Evolutionary conservation across 371 early-diverging fungal species (phyloP).

Genomic region (Apophysomyces sp.): DNA sequence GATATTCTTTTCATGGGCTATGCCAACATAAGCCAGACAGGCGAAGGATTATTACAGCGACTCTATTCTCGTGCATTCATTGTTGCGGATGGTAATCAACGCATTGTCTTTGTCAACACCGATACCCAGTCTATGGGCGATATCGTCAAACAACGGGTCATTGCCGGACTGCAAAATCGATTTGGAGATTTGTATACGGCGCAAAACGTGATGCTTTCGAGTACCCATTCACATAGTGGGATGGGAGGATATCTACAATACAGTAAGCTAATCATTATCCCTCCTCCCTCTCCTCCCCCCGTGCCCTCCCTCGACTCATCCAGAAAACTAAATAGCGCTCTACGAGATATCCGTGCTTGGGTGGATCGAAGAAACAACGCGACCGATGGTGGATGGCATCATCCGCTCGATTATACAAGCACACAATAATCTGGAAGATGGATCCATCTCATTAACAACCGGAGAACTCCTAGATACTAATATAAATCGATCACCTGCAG

Average conservation of each 20-base stretch:
- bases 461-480: constrained; percentile 53
- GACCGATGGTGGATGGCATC: constrained; percentile 61
- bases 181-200: constrained; percentile 30
- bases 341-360: constrained; percentile 46
- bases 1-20: constrained; percentile 60
- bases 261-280: constrained; percentile 25
- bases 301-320: background rate
- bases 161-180: constrained; percentile 22
- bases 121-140: constrained; percentile 55
- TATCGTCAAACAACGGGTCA: constrained; percentile 36
- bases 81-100: constrained; percentile 34
- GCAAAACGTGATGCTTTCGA: constrained; percentile 64
- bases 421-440: constrained; percentile 48
- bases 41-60: constrained; percentile 59
- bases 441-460: constrained; percentile 21
- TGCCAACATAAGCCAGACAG: constrained; percentile 49
- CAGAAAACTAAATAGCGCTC: constrained; percentile 18
- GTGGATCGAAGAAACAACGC: constrained; percentile 50
- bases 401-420: constrained; percentile 54
- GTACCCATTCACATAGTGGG: constrained; percentile 69
- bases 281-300: background rate
- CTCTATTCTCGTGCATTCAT: constrained; percentile 60
- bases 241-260: constrained; percentile 55
- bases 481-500: constrained; percentile 59
- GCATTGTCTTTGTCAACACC: constrained; percentile 57